Evolutionary conservation across 169 alveolate genomes (phyloP), one percentile per base, ranked within the genome.

Genomic region (Babesia caballi): DNA sequence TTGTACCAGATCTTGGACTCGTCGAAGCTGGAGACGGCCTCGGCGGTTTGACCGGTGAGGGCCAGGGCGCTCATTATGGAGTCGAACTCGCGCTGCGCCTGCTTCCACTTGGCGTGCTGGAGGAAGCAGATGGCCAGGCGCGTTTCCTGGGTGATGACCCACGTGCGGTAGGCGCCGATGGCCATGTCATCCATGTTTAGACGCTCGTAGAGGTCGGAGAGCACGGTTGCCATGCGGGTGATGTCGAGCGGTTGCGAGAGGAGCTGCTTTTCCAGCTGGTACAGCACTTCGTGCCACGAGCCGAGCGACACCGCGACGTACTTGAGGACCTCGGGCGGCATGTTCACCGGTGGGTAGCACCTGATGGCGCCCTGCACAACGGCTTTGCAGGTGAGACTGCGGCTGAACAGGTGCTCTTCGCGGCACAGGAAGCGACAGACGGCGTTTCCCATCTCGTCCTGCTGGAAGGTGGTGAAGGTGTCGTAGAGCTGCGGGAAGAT

Each of bases 1-100:
- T 78, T 86, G 49, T 69, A 83, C 92, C 92, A 86, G 51, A 86
- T 54, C 36, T 78, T 83, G 23, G 91, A 78, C 32, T 78, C 87
- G 83, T 78, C 87, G 28, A 78, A 78, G 54, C 83, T 57, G 11
- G 87, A 68, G n/a, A 78, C 87, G 4, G 87, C 73, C 66, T 78
- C 87, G 2, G 87, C 76, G 6, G 87, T 60, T 35, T 78, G 87
- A 2, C 87, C 87, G n/a, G 87, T 44, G 23, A 35, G 38, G 4
- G 75, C 72, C 33, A 78, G 33, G 2, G 68, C 60, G n/a, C 68
- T 83, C 82, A 78, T 70, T 17, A 78, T 68, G 25, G 69, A 52
- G 70, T 78, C 68, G 46, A 78, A 78, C 17, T 78, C 87, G 12
- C 82, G 52, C 27, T 78, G 87, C 3, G 87, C 82, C 61, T 69